Conservation (phyloP, 805 yeast genomes). For the Torulaspora gathmanii region DNA sequence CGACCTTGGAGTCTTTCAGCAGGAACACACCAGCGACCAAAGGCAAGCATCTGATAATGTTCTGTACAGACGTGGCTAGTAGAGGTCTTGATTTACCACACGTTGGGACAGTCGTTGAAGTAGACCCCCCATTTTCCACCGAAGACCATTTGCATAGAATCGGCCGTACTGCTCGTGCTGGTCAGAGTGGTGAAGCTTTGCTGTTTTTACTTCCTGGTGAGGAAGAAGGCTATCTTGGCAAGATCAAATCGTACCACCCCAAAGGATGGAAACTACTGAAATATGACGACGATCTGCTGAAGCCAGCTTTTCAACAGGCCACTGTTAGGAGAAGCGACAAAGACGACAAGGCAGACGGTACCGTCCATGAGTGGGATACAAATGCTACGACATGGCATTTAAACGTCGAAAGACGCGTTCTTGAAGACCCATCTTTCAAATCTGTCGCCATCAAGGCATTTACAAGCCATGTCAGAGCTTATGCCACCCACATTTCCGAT, state of each 20-base stretch:
- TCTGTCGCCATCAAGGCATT: conserved; percentile 75
- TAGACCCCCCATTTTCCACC: conserved; percentile 89
- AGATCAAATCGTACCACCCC: conserved; percentile 54
- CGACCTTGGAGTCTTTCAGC: conserved; percentile 63
- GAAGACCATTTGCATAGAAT: conserved; percentile 96
- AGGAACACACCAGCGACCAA: conserved; percentile 39
- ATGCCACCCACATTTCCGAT: conserved; percentile 83
- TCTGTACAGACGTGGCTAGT: conserved; percentile 97
- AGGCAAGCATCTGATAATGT: conserved; percentile 57
- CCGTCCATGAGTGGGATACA: conserved; percentile 66
- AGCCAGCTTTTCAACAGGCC: conserved; percentile 34
- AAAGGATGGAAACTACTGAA: conserved; percentile 47
- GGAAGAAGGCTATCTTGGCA: conserved; percentile 78
- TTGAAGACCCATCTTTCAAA: conserved; percentile 58
- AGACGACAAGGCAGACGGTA: conserved; percentile 37
- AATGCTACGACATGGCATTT: conserved; percentile 97
- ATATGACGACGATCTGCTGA: conserved; percentile 44
- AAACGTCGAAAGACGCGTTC: conserved; percentile 79
- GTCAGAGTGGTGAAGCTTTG: conserved; percentile 71
- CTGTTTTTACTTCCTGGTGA: conserved; percentile 81
- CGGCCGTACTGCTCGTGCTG: conserved; percentile 99
- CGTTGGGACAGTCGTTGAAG: conserved; percentile 81
- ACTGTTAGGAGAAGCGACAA: conserved; percentile 35
- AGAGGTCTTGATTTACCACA: conserved; percentile 92
- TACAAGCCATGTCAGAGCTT: conserved; percentile 87